Conservation (phyloP, 1,284 basidiomycete species). For the Pseudomicrostroma phylloplanum region DNA sequence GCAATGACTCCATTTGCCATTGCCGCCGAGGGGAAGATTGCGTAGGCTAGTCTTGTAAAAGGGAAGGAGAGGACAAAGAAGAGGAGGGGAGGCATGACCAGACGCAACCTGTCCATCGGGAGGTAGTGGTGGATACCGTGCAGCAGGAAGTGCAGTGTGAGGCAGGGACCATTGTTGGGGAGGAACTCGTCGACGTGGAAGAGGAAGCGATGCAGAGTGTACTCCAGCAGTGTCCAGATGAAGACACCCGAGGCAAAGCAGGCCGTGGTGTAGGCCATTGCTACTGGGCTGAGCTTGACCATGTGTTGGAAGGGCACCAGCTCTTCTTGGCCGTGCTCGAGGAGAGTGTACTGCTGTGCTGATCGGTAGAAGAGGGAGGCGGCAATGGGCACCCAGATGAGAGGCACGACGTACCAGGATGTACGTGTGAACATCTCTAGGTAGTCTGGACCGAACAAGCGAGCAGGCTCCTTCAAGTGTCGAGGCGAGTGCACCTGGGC, state of each 20-base stretch:
- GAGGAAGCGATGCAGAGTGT: conserved; percentile 88
- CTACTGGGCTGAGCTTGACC: conserved; percentile 17
- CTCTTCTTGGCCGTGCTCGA: conserved; percentile 11
- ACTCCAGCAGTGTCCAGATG: conserved; percentile 93
- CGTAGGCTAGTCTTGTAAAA: conserved; percentile 79
- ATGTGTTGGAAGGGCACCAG: conserved; percentile 16
- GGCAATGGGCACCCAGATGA: conserved; percentile 85
- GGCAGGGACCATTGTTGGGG: conserved; percentile 72
- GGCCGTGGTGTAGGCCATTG: conserved; percentile 53
- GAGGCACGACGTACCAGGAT: conserved; percentile 87
- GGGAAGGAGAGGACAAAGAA: conserved; percentile 75
- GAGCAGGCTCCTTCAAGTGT: conserved; percentile 77
- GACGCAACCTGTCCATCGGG: conserved; percentile 79
- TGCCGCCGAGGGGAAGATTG: conserved; percentile 68
- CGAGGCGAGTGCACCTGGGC: conserved; percentile 90
- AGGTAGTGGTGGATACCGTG: conserved; percentile 98
- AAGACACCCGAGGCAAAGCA: conserved; percentile 74
- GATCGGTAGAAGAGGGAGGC: conserved; percentile 74
- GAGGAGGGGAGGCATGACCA: conserved; percentile 92
- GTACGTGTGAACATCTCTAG: conserved; percentile 85
- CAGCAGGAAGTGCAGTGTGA: conserved; percentile 84
- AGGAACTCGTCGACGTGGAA: conserved; percentile 92
- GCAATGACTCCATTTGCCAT: conserved; percentile 89
- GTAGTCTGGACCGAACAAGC: conserved; percentile 73
- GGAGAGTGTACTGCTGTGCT: conserved; percentile 64